Base-by-base conservation (phyloP, 2,329 filamentous ascomycete genomes). In the Botrytis aclada region DNA sequence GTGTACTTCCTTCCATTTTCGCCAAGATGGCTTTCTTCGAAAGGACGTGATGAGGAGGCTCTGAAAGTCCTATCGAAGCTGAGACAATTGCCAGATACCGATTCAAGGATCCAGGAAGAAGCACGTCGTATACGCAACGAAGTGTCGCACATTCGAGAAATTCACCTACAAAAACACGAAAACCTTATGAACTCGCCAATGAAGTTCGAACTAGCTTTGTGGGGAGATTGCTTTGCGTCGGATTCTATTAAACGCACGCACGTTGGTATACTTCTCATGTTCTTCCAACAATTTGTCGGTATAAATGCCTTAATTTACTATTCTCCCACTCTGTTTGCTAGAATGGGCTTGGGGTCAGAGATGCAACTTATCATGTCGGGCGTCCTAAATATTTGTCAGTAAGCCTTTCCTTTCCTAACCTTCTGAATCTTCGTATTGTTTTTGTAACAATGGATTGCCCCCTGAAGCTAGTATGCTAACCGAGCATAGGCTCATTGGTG, bases 261-360 rank as follows among this genome's bases (percentile, higher is more conserved):
- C 64, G 82, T 89, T 29, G 88, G 86, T 34, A 80, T 85, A 10
- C 82, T 84, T 0, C 77, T 89, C 22, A 72, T 87, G 83, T 89
- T 89, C 77, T 89, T 89, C 78, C 87, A 89, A 72, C 86, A 88
- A 61, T 86, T 87, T 63, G 81, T 84, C 9, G 86, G 85, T 0
- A 86, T 88, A 78, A 88, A 87, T 74, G 85, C 88, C 2, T 84
- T 90, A 77, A 86, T 87, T 72, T 69, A 74, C 58, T 69, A 74
- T 45, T 67, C 64, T 22, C 72, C 72, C 8, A 74, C 69, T 16
- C 62, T 12, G 78, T 85, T 39, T 41, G 54, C 64, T 39, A 65
- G 56, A 32, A 51, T 72, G 71, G 65, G 65, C 25, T 37, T 72
- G 45, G 78, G 83, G 67, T 79, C 80, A 56, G 79, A 83, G 61